A percentile compares a stretch with the other conserved stretches of the same genome.
These are phyloP conservation scores for Fusarium nodosum DNA, from an alignment of 2,329 filamentous ascomycete species.

Conservation along the genomic window DNA sequence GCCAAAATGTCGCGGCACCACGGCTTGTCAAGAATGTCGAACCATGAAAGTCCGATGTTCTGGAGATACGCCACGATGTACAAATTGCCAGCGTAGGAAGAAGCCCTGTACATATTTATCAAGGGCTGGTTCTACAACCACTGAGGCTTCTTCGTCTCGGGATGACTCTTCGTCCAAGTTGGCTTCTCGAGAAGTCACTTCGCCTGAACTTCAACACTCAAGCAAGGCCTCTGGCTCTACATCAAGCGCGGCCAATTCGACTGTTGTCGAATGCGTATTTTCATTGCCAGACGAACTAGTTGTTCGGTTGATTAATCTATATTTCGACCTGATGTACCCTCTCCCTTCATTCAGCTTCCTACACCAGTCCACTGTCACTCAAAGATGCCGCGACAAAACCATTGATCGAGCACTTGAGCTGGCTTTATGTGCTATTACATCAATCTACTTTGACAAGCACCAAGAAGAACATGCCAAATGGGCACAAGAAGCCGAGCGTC, in stretches of 20 bases:
- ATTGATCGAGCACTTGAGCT: slow-evolving; percentile 47
- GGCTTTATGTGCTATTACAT: slow-evolving; percentile 45
- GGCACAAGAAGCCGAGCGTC: slow-evolving; percentile 46
- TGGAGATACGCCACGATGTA: slow-evolving; percentile 45
- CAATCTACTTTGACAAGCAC: slow-evolving; percentile 44
- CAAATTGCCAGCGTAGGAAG: slow-evolving; percentile 48
- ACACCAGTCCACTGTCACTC: slow-evolving; percentile 46
- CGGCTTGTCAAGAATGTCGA: slow-evolving; percentile 47
- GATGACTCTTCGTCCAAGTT: slow-evolving; percentile 20
- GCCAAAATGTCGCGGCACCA: slow-evolving; percentile 48
- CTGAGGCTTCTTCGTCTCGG: slow-evolving; percentile 24
- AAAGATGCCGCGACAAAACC: slow-evolving; percentile 47
- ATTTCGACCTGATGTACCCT: slow-evolving; percentile 47
- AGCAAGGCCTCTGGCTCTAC: slow-evolving; percentile 35
- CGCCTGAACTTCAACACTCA: slow-evolving; percentile 27
- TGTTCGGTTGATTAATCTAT: slow-evolving; percentile 36
- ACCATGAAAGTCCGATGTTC: slow-evolving; percentile 50
- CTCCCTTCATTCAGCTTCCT: slow-evolving; percentile 47
- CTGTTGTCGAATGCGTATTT: background rate
- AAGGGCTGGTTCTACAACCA: slow-evolving; percentile 21
- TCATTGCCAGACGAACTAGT: slow-evolving; percentile 41
- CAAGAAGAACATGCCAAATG: slow-evolving; percentile 32
- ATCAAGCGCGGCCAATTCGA: slow-evolving; percentile 8
- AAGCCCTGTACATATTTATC: slow-evolving; percentile 44
- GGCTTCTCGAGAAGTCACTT: slow-evolving; percentile 21